These are phyloP conservation scores for Neurospora sp. DNA, from an alignment of 495 filamentous ascomycete species.

Conservation along the genomic window DNA sequence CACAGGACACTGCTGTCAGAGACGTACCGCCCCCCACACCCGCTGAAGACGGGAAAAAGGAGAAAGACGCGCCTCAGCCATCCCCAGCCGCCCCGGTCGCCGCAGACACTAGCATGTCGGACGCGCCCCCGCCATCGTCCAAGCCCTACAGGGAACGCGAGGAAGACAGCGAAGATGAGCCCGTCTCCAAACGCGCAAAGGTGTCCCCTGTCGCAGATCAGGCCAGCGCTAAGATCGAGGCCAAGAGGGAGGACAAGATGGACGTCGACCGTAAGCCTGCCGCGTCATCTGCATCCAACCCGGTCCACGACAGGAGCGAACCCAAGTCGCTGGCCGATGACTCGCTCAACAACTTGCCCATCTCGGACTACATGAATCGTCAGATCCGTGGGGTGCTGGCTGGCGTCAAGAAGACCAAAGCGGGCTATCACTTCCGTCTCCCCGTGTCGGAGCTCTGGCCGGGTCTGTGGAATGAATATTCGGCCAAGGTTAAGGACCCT, in stretches of 20 bases:
- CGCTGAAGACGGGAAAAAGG: constrained; percentile 9
- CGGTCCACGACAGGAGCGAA: not conserved
- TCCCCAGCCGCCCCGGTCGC: constrained; percentile 10
- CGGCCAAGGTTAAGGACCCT: constrained; percentile 57
- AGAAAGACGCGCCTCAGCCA: constrained; percentile 4
- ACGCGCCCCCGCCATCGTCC: constrained; percentile 16
- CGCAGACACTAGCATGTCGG: constrained; percentile 28
- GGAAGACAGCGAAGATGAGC: constrained; percentile 59
- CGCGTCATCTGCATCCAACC: not conserved
- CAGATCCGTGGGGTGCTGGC: constrained; percentile 44
- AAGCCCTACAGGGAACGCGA: constrained; percentile 66
- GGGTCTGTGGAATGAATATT: constrained; percentile 51
- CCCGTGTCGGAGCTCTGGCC: constrained; percentile 55
- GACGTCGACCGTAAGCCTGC: constrained; percentile 9
- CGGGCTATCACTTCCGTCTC: constrained; percentile 57
- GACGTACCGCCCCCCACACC: constrained; percentile 15
- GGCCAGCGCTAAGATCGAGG: constrained; percentile 12
- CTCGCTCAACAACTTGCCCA: constrained; percentile 18
- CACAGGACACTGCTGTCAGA: constrained; percentile 18
- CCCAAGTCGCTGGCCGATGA: constrained; percentile 15
- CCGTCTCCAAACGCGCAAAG: constrained; percentile 67
- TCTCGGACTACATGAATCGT: constrained; percentile 38
- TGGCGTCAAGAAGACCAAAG: constrained; percentile 72
- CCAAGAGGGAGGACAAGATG: constrained; percentile 6
- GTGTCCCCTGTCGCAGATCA: constrained; percentile 17